Percentiles rank a stretch among this genome's conserved stretches.
Conservation (phyloP, 768 basidiomycete species). For the Daedaleopsis nitida region DNA sequence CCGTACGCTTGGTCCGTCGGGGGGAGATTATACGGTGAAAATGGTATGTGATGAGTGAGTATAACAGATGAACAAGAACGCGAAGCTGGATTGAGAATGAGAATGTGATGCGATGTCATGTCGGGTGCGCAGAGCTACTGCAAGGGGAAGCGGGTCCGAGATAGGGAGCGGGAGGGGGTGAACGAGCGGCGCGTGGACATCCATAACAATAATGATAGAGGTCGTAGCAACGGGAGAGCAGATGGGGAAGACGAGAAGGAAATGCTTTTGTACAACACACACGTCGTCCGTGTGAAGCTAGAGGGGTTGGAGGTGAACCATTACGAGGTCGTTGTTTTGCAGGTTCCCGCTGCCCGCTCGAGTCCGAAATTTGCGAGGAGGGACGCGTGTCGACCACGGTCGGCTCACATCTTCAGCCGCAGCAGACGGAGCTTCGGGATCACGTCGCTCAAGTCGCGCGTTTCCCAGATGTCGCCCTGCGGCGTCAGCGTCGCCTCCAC, state of each 20-base stretch:
- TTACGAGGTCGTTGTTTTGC: background rate
- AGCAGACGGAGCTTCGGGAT: conserved; percentile 22
- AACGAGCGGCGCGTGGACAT: background rate
- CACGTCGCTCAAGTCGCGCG: conserved; percentile 19
- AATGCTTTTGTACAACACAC: background rate
- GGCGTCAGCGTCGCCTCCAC: conserved; percentile 17
- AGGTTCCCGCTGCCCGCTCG: background rate
- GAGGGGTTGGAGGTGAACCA: background rate
- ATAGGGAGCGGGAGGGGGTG: background rate
- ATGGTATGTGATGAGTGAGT: too few relatives aligned
- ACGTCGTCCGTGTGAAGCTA: background rate
- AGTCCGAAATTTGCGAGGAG: too few relatives aligned
- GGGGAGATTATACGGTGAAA: too few relatives aligned
- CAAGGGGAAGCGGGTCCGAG: background rate
- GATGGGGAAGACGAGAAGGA: background rate
- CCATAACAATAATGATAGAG: background rate
- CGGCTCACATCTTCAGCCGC: conserved; percentile 10
- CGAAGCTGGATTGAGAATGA: too few relatives aligned
- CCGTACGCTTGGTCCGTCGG: too few relatives aligned
- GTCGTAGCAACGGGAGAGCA: background rate
- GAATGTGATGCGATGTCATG: background rate
- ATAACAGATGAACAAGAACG: too few relatives aligned
- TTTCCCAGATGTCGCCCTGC: conserved; percentile 17
- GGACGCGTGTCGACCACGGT: too few relatives aligned
- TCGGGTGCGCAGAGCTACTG: background rate